phyloP scores from a whole-genome alignment of 108 stramenopile species.

The Nannochloropsis granulata region DNA sequence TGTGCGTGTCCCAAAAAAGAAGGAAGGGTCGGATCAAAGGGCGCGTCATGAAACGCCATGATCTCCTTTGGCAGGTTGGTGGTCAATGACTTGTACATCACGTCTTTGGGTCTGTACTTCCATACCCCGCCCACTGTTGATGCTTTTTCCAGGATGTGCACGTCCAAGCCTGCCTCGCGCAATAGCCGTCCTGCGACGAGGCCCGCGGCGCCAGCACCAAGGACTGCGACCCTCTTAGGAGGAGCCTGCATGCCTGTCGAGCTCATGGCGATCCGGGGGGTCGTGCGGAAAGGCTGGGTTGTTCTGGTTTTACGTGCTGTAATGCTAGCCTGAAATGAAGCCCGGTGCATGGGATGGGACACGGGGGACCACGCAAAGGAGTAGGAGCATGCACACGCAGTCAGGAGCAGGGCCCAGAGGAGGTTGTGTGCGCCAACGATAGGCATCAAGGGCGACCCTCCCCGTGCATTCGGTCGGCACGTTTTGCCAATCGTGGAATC shows the following conservation, averaged over 20 bases:
- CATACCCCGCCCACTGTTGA: background rate
- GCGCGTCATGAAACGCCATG: conserved; percentile 26
- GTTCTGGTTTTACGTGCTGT: no score
- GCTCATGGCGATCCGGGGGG: no score
- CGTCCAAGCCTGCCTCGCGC: background rate
- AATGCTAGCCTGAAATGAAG: no score
- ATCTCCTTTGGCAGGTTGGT: conserved; percentile 36
- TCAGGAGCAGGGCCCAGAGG: no score
- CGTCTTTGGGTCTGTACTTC: background rate
- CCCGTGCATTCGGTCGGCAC: no score
- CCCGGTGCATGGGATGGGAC: no score
- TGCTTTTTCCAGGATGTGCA: background rate
- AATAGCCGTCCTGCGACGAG: background rate
- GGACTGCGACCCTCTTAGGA: background rate
- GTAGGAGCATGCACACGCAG: no score
- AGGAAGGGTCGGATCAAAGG: conserved; percentile 5
- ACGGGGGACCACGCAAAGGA: no score
- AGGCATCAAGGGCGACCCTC: no score
- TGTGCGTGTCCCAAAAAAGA: conserved; percentile 14
- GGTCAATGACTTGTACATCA: conserved; percentile 13
- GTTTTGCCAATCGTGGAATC: no score
- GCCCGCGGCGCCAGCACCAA: conserved; percentile 2
- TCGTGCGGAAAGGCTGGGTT: no score
- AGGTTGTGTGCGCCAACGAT: no score
- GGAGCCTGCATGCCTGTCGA: background rate